Evolutionary conservation across 2,329 filamentous ascomycete species (phyloP), one percentile per base, ranked within the genome.

Genomic region (Penicillium oxalicum): DNA sequence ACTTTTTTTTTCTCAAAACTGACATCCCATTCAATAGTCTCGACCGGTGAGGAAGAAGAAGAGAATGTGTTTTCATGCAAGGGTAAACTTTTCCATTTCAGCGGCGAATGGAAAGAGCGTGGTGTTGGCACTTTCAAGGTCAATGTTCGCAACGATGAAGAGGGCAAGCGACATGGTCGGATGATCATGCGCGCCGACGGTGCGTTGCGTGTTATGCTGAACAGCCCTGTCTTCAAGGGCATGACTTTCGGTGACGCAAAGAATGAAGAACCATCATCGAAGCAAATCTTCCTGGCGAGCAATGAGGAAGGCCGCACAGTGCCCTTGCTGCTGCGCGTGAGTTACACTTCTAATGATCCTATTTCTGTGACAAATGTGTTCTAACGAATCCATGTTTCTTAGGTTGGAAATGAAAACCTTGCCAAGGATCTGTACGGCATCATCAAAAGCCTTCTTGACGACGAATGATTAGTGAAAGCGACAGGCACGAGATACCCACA

Each of bases 121-220:
- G 91, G 91, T 9, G 79, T 84, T 4, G 91, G 91, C 39, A 86
- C 85, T 59, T 76, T 95, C 58, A 93, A 93, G 71, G 78, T 95
- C 65, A 95, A 96, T 61, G 83, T 86, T 11, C 52, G 49, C 45
- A 80, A 81, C 2, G 76, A 80, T 55, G 68, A 28, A 4, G 75
- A 78, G 25, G 76, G 79, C 36, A 77, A 83, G 50, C 76, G 81
- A 48, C 78, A 66, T 45, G 79, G 85, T 25, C 86, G 91, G 37
- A 80, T 97, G 56, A 80, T 97, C 52, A 90, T 96, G 83, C 85
- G 91, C 13, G 89, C 94, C 57, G 91, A 96, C 62, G 89, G 90
- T 51, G 93, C 88, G 1, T 83, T 91, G 61, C 82, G 89, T 24
- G 83, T 97, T 46, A 84, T 95, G 53, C 75, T 97, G 44, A 97